These are phyloP conservation scores for Peronospora belbahrii DNA, from an alignment of 352 stramenopile genomes.

Conservation along the genomic window DNA sequence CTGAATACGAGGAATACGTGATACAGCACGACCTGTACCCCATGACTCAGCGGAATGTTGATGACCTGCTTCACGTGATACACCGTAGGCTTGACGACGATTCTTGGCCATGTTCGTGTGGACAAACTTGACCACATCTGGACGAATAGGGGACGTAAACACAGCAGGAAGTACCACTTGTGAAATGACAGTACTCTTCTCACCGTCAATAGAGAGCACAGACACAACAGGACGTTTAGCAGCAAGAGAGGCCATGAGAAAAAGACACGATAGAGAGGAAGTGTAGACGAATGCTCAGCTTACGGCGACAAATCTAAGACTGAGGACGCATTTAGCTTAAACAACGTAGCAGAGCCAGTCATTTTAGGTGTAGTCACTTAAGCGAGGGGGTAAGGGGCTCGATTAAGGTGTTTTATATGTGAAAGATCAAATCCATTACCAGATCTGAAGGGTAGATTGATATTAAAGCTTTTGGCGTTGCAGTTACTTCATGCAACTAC, in stretches of 20 bases:
- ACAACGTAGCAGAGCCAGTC: background rate
- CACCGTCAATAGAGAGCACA: constrained; percentile 86
- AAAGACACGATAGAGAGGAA: constrained; percentile 38
- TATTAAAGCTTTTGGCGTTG: too few species aligned
- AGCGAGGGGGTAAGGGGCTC: too few species aligned
- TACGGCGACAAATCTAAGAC: constrained; percentile 43
- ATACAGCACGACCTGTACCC: constrained; percentile 98
- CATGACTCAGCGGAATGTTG: constrained; percentile 96
- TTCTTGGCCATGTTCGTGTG: constrained; percentile 99
- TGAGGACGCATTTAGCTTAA: background rate
- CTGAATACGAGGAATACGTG: constrained; percentile 98
- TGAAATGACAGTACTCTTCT: constrained; percentile 72
- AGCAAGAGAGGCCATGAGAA: constrained; percentile 77
- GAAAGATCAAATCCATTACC: too few species aligned
- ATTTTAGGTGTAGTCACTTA: too few species aligned
- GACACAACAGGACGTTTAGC: constrained; percentile 92
- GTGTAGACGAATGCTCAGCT: constrained; percentile 41
- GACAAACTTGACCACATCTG: constrained; percentile 98
- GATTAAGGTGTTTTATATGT: too few species aligned
- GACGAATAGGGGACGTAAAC: constrained; percentile 96
- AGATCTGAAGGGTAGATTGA: too few species aligned
- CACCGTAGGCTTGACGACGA: constrained; percentile 96
- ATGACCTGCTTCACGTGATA: constrained; percentile 93
- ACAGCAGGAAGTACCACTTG: constrained; percentile 92
- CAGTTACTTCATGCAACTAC: too few species aligned